Evolutionary conservation across 352 stramenopile species (phyloP), one percentile per base, ranked within the genome.

Genomic region (Globisporangium cystogenes): DNA sequence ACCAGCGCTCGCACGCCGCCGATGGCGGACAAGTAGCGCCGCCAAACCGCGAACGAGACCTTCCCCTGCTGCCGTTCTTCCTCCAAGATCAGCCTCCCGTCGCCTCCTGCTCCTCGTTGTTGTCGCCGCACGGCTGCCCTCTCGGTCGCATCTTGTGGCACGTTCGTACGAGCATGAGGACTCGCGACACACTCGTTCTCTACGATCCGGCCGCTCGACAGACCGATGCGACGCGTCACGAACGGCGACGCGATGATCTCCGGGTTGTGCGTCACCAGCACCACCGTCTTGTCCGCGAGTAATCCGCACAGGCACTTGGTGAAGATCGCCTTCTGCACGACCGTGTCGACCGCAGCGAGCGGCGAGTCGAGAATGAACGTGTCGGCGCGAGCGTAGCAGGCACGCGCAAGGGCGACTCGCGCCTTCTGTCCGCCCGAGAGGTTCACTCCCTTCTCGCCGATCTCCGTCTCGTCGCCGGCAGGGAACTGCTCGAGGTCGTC

Each of bases 361-460:
- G 87, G 78, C 57, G 98, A 93, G 65, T 98, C 95, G 11, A 99
- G 65, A 12, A 98, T 55, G 61, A 90, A 91, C 10, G 82, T 18
- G 33, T 74, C 67, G 0, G 75, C 68, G 23, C 86, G 60, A 3
- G 68, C 67, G 54, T 91, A 92, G 40, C 72, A 80, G 24, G 76
- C 67, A 11, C 83, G 74, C 41, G 83, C 83, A 7, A 94, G 51
- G 23, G 64, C 68, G 7, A 94, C 68, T n/a, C 79, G 65, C 8
- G 75, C 76, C 62, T 98, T 97, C 66, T 98, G 94, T 14, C 95
- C 95, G 15, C 95, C 94, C 1, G 70, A 95, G 12, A 99, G 60
- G 53, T 96, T 99, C 23, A 98, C 81, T 7, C 96, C 95, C 53
- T 94, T 95, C 68, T 98, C 90, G 1, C 93, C 95, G 51, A 98